phyloP scores from a whole-genome alignment of 169 alveolate genomes.

The Babesia divergens region DNA sequence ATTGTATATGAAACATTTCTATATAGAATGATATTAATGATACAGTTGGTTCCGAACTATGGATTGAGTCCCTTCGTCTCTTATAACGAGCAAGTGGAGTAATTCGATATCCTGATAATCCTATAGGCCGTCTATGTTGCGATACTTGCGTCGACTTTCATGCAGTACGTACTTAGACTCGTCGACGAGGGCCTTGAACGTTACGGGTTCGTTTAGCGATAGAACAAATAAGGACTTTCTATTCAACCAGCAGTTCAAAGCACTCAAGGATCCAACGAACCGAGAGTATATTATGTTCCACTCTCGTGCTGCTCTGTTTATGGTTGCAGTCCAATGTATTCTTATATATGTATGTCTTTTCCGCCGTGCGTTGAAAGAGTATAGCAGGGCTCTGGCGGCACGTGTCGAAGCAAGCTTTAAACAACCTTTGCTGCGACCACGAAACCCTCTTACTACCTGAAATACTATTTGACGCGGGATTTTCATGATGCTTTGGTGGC shows the following conservation, averaged over 20 bases:
- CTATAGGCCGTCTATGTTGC: conserved; percentile 52
- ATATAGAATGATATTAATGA: too few species aligned
- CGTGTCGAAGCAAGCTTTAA: conserved; percentile 72
- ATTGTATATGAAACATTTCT: too few species aligned
- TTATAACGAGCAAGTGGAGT: too few species aligned
- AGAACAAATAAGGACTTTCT: conserved; percentile 69
- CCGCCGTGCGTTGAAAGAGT: conserved; percentile 65
- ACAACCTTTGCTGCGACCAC: conserved; percentile 78
- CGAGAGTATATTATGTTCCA: conserved; percentile 74
- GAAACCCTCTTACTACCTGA: conserved; percentile 74
- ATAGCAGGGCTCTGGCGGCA: conserved; percentile 73
- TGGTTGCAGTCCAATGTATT: conserved; percentile 76
- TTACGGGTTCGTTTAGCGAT: conserved; percentile 73
- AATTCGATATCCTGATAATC: too few species aligned
- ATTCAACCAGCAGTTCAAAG: conserved; percentile 62
- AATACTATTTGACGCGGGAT: conserved; percentile 74
- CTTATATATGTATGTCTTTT: conserved; percentile 50
- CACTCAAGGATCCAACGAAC: conserved; percentile 65
- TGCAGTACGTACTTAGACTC: conserved; percentile 69
- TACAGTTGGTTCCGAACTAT: too few species aligned
- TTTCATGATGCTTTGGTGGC: conserved; percentile 54
- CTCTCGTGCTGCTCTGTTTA: conserved; percentile 76
- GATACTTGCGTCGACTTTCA: conserved; percentile 54
- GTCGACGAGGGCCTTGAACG: conserved; percentile 72
- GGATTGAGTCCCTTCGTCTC: too few species aligned